Evolutionary conservation across 2,329 filamentous ascomycete genomes (phyloP).

Genomic region (Myriosclerotinia duriaeana): DNA sequence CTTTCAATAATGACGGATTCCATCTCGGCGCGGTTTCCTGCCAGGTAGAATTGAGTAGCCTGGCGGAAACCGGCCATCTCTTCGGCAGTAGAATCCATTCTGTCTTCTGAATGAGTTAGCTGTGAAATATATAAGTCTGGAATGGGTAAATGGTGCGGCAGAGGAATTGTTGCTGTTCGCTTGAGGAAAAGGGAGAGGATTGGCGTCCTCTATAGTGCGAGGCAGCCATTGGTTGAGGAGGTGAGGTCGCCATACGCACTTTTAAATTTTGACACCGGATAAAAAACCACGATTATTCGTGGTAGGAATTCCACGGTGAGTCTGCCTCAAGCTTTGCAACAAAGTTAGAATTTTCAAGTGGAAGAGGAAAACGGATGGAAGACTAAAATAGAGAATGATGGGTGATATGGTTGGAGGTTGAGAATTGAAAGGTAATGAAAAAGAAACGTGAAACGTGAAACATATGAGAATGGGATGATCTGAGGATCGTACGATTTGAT

Average conservation of each 20-base stretch:
- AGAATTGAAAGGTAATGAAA: not conserved
- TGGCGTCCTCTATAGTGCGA: not conserved
- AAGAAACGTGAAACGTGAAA: not conserved
- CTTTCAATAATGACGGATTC: conserved; percentile 4
- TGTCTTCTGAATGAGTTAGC: not conserved
- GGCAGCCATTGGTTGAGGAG: not conserved
- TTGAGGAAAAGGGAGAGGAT: not conserved
- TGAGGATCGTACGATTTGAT: not conserved
- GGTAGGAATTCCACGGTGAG: not conserved
- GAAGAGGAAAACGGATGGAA: not conserved
- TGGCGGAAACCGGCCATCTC: conserved; percentile 3
- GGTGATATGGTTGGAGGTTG: no score
- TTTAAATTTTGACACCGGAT: not conserved
- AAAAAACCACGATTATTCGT: not conserved
- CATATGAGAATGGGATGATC: not conserved
- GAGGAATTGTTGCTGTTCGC: no score
- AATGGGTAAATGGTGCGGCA: not conserved
- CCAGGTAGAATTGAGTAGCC: not conserved
- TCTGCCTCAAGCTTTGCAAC: not conserved
- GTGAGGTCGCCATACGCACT: not conserved
- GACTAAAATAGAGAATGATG: not conserved
- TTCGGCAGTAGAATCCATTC: not conserved
- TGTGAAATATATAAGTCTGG: not conserved
- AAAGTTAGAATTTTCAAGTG: not conserved
- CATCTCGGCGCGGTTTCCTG: conserved; percentile 4